phyloP scores from a whole-genome alignment of 805 yeast species.

The Lipomyces spencermartinsiae region DNA sequence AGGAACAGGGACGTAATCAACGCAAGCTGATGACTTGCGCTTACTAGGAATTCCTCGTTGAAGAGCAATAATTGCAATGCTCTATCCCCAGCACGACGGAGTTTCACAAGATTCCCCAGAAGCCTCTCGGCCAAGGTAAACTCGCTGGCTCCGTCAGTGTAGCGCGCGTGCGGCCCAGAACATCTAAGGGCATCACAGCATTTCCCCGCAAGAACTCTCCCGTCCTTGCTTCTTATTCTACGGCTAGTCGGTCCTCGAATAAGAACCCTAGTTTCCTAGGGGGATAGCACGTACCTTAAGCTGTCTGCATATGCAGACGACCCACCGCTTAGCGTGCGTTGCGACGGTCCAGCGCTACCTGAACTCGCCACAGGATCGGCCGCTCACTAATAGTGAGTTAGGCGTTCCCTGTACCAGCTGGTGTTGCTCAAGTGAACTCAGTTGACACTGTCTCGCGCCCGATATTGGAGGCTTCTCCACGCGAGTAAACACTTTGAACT shows the following conservation, averaged over 20 bases:
- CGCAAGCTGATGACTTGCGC: conserved; percentile 56
- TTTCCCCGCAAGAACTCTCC: too few relatives aligned
- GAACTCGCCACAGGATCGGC: conserved; percentile 11
- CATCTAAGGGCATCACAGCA: conserved; percentile 55
- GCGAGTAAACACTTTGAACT: too few relatives aligned
- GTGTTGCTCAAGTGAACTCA: conserved; percentile 12
- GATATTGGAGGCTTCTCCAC: too few relatives aligned
- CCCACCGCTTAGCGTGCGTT: conserved; percentile 19
- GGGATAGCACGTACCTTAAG: conserved; percentile 18
- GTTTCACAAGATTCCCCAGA: conserved; percentile 53
- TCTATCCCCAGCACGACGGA: conserved; percentile 51
- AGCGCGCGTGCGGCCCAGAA: conserved; percentile 58
- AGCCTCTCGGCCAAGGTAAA: conserved; percentile 51
- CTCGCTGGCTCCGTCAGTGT: conserved; percentile 57
- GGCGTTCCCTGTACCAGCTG: conserved; percentile 19
- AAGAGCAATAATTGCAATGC: conserved; percentile 56
- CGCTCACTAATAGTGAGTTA: neutral
- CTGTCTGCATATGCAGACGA: neutral
- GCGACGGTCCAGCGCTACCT: conserved; percentile 15
- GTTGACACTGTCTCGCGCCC: conserved; percentile 8
- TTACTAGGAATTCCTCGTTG: conserved; percentile 56
- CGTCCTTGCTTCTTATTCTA: too few relatives aligned
- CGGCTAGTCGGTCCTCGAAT: too few relatives aligned
- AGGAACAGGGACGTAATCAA: conserved; percentile 56
- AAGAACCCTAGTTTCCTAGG: neutral